Evolutionary conservation across 2,329 filamentous ascomycete species (phyloP).

Genomic region (Epichloe festucae): DNA sequence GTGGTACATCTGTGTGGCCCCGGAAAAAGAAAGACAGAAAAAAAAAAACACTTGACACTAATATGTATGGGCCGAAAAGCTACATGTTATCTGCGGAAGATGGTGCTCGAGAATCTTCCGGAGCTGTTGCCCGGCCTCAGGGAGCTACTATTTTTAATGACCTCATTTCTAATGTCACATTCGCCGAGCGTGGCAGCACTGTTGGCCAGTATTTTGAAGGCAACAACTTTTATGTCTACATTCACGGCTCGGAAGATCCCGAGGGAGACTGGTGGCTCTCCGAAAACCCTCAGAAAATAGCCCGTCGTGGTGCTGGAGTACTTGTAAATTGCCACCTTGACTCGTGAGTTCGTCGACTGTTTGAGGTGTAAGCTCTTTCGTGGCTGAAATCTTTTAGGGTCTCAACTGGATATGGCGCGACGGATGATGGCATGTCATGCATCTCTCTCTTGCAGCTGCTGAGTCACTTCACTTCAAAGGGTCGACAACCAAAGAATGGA

Average conservation of each 20-base stretch:
- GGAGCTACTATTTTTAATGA: slow-evolving; percentile 66
- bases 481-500: slow-evolving; percentile 62
- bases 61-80: neutral
- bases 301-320: slow-evolving; percentile 57
- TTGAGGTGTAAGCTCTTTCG: neutral
- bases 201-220: slow-evolving; percentile 73
- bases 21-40: neutral
- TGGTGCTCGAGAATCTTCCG: neutral
- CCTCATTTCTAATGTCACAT: slow-evolving; percentile 63
- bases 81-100: neutral
- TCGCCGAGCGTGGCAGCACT: slow-evolving; percentile 16
- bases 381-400: slow-evolving; percentile 41
- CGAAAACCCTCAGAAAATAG: slow-evolving; percentile 25
- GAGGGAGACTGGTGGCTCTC: slow-evolving; percentile 60
- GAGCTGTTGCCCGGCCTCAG: slow-evolving; percentile 5
- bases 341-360: slow-evolving; percentile 28
- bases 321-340: slow-evolving; percentile 94
- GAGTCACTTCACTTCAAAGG: slow-evolving; percentile 65
- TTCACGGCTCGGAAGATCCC: slow-evolving; percentile 67
- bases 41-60: neutral
- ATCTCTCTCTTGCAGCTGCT: slow-evolving; percentile 77
- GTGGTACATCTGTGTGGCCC: neutral
- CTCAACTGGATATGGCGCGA: slow-evolving; percentile 82
- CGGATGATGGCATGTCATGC: slow-evolving; percentile 85
- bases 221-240: slow-evolving; percentile 83